A percentile compares a stretch with the other conserved stretches of the same genome.
These are phyloP conservation scores for Clarireedia paspali DNA, from an alignment of 2,329 filamentous ascomycete species.

Conservation along the genomic window DNA sequence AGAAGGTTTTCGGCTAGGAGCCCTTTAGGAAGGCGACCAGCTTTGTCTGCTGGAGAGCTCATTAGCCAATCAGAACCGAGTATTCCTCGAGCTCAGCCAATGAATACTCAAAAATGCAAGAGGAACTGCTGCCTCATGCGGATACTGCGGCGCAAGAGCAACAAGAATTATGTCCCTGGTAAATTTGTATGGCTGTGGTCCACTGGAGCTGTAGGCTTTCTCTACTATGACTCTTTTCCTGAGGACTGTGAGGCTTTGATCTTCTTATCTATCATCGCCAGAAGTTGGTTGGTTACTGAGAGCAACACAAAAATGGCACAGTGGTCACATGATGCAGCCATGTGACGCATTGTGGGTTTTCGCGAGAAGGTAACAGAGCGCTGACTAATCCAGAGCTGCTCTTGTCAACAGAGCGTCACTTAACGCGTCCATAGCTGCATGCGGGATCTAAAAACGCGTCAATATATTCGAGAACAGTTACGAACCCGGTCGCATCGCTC, in stretches of 20 bases:
- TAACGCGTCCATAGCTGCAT: no score
- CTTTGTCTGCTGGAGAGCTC: no score
- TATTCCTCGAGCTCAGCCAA: neutral
- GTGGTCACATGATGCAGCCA: neutral
- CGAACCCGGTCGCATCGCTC: neutral
- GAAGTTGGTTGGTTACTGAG: neutral
- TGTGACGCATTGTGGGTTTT: no score
- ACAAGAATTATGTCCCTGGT: neutral
- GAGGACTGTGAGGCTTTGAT: neutral
- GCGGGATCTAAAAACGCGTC: no score
- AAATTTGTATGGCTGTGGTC: neutral
- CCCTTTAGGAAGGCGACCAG: neutral
- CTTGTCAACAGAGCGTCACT: no score
- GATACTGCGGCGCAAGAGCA: conserved; percentile 9
- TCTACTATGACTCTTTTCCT: neutral
- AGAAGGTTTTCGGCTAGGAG: conserved; percentile 4
- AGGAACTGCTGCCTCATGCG: conserved; percentile 9
- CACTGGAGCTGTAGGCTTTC: neutral
- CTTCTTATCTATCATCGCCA: no score
- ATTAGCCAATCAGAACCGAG: conserved; percentile 11
- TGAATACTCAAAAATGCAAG: conserved; percentile 9
- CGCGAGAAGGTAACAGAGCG: no score
- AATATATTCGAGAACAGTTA: no score
- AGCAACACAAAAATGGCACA: neutral
- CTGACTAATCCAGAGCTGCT: no score